Evolutionary conservation across 495 filamentous ascomycete genomes (phyloP), one percentile per base, ranked within the genome.

Genomic region (Aspergillus kassunensis): DNA sequence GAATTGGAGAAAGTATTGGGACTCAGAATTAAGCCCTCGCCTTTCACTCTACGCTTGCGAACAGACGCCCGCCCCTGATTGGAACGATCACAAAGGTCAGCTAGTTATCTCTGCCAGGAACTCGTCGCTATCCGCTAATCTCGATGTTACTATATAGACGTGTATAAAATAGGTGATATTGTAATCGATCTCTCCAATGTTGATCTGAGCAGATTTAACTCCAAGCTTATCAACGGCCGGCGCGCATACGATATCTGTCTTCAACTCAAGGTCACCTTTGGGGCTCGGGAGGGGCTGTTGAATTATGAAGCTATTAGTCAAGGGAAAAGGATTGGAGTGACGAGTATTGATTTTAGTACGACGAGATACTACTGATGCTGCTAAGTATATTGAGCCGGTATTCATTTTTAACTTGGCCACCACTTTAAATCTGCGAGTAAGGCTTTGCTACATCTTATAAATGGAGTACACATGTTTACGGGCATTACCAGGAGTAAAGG

Each of bases 91-190:
- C 13, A n/a, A 33, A n/a, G 8, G 30, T 33, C 12, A 3, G 30
- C 13, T 33, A n/a, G 24, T 27, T 27, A 9, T 27, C 24, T 4
- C n/a, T n/a, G n/a, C n/a, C n/a, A n/a, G n/a, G n/a, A n/a, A n/a
- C n/a, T n/a, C n/a, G n/a, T n/a, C n/a, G n/a, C n/a, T n/a, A n/a
- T n/a, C n/a, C n/a, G n/a, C n/a, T n/a, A n/a, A n/a, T n/a, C n/a
- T n/a, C n/a, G n/a, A n/a, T 27, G 9, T 11, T 21, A 15, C 20
- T 4, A 13, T 4, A 20, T 20, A 55, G 53, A 21, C 8, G 37
- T 44, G 13, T 23, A 39, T n/a, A n/a, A 9, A 1, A 31, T 55
- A 16, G 53, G 53, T 10, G 21, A 42, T 18, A 55, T 49, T 21
- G 6, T n/a, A 1, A n/a, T 40, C 0, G 15, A 49, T 23, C 23